These are phyloP conservation scores for Viola pubescens DNA, from an alignment of 441 rosid genomes.

Conservation along the genomic window DNA sequence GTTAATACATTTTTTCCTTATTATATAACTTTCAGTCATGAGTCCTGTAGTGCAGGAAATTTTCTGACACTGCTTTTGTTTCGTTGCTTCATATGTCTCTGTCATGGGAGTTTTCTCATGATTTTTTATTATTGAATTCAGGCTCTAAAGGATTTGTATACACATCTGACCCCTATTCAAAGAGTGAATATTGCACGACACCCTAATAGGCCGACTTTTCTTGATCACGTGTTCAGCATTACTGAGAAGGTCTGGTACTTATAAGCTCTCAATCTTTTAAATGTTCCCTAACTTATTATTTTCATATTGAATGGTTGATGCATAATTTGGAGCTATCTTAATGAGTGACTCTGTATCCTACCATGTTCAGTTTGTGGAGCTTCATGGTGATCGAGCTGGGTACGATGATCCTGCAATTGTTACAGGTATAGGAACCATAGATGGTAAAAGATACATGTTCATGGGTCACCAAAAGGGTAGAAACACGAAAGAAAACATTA, in stretches of 20 bases:
- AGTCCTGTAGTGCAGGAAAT: no score
- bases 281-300: background rate
- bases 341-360: slow-evolving; percentile 8
- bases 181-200: slow-evolving; percentile 93
- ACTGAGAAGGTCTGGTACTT: slow-evolving; percentile 72
- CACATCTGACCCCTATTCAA: slow-evolving; percentile 77
- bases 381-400: slow-evolving; percentile 96
- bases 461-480: slow-evolving; percentile 99
- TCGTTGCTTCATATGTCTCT: no score
- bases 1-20: no score
- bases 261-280: slow-evolving; percentile 11
- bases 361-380: slow-evolving; percentile 72
- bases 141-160: slow-evolving; percentile 76
- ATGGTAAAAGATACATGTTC: slow-evolving; percentile 80
- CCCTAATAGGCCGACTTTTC: slow-evolving; percentile 95
- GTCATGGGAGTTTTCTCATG: slow-evolving; percentile 2
- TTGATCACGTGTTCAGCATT: slow-evolving; percentile 82
- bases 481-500: slow-evolving; percentile 86
- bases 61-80: no score
- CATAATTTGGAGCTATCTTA: slow-evolving; percentile 10
- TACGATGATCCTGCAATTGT: slow-evolving; percentile 98
- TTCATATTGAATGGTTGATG: slow-evolving; percentile 6
- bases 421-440: slow-evolving; percentile 82
- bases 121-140: slow-evolving; percentile 22
- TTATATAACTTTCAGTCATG: no score